Conservation (phyloP, 1,284 basidiomycete species). For the Amylostereum chailletii region DNA sequence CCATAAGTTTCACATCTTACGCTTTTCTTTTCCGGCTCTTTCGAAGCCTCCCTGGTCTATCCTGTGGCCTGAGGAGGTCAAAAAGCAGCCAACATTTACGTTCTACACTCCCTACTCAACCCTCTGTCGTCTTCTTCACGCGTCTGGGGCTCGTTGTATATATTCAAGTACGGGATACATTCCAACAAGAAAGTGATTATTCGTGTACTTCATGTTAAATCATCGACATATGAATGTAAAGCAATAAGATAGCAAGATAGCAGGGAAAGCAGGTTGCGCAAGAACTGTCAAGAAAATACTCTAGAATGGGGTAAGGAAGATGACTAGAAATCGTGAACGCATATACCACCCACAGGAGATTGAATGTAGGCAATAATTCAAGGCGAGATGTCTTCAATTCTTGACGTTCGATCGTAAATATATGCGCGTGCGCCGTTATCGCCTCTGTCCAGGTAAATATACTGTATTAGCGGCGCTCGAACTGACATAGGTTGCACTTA, state of each 20-base stretch:
- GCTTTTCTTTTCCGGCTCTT: not conserved
- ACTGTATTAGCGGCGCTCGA: not conserved
- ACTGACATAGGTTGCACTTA: constrained; percentile 25
- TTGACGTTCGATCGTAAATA: constrained; percentile 7
- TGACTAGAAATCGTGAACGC: too few species aligned
- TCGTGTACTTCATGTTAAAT: not conserved
- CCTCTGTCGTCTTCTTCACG: not conserved
- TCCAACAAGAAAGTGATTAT: not conserved
- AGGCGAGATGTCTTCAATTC: not conserved
- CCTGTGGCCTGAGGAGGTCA: not conserved
- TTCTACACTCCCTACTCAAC: not conserved
- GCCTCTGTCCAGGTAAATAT: constrained; percentile 5
- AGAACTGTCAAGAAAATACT: too few species aligned
- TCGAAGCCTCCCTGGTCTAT: not conserved
- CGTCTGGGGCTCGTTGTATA: not conserved
- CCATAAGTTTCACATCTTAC: too few species aligned
- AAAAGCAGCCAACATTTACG: constrained; percentile 1
- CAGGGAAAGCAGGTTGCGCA: too few species aligned
- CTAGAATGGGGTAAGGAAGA: too few species aligned
- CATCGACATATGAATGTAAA: not conserved
- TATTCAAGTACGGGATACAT: not conserved
- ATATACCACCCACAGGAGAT: not conserved
- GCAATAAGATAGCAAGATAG: not conserved
- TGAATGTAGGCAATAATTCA: not conserved
- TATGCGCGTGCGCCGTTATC: constrained; percentile 11